phyloP scores from a whole-genome alignment of 1,284 basidiomycete species.

The Cryptococcus floricola region DNA sequence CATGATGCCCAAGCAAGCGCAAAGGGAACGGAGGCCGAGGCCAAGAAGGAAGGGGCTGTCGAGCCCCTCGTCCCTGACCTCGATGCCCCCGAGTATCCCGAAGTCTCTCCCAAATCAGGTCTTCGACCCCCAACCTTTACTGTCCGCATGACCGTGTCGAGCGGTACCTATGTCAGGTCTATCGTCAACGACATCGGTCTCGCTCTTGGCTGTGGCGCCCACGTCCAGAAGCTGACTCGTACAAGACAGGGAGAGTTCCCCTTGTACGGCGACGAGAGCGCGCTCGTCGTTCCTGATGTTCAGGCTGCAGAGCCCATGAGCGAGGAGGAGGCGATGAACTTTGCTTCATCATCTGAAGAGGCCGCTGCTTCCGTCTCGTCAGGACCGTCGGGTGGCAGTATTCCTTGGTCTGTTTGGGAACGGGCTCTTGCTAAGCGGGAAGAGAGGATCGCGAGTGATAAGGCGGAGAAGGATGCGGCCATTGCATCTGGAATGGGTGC shows the following conservation, averaged over 20 bases:
- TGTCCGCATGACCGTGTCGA: slow-evolving; percentile 83
- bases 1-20: slow-evolving; percentile 25
- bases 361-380: not conserved
- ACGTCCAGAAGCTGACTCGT: slow-evolving; percentile 82
- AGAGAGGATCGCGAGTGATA: slow-evolving; percentile 47
- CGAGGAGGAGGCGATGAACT: not conserved
- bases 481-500: slow-evolving; percentile 49
- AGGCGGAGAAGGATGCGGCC: slow-evolving; percentile 47
- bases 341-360: not conserved
- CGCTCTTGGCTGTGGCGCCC: slow-evolving; percentile 76
- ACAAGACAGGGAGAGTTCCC: slow-evolving; percentile 77
- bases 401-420: slow-evolving; percentile 76
- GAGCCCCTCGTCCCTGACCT: slow-evolving; percentile 28
- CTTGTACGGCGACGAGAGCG: slow-evolving; percentile 49
- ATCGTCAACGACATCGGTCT: slow-evolving; percentile 86
- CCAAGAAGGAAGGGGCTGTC: slow-evolving; percentile 48
- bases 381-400: slow-evolving; percentile 51
- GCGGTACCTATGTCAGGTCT: slow-evolving; percentile 94
- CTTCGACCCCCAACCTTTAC: slow-evolving; percentile 70
- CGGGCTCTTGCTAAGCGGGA: slow-evolving; percentile 55
- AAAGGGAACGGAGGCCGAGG: slow-evolving; percentile 20
- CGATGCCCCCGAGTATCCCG: slow-evolving; percentile 35
- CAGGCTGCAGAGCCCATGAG: not conserved
- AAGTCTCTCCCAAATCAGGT: slow-evolving; percentile 47
- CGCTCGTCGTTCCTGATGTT: slow-evolving; percentile 5